Base-by-base conservation (phyloP, 2,329 filamentous ascomycete genomes). In the Aspergillaceae sp. region DNA sequence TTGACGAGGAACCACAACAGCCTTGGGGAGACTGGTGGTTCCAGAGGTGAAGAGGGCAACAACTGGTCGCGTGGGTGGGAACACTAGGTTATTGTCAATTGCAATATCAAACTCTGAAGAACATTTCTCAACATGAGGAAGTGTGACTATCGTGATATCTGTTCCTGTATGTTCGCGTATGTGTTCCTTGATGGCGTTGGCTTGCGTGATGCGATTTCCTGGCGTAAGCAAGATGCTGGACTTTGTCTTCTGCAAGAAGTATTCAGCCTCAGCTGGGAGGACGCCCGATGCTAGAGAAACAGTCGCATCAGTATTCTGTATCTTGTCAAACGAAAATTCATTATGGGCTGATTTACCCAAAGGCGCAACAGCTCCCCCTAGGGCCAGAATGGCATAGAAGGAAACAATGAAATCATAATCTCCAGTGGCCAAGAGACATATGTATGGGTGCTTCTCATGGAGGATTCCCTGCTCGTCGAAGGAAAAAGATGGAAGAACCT, bases 341-440 rank as follows among this genome's bases (percentile, higher is more conserved):
- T 19, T 7, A n/a, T 2, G 10, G 9, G 6, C 11, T 5, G 5
- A 32, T 29, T 30, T 34, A 42, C 41, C 9, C 5, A 74, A 65
- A 3, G 71, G 72, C 7, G 74, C 72, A 1, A 67, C 65, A 26
- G 70, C 72, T 4, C 67, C 72, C n/a, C 71, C 71, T 2, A 72
- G 48, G 7, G 72, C 70, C 36, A 73, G 58, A 7, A 72, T 59
- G 3, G 71, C 66, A 19, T 74, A 59, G 51, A 72, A 68, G 3
- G 66, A 70, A 4, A 74, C 69, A 4, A 68, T 62, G 50, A 68
- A 74, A 45, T 74, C 71, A 51, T 74, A 73, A 4, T 71, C 66
- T 7, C 70, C 70, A 4, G 68, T 61, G 9, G 69, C 70, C 29
- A 74, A 57, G 3, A 74, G 60, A 32, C 67, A 68, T 34, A 74